Percentiles rank a stretch among this genome's conserved stretches.
phyloP scores from a whole-genome alignment of 345 rosid genomes.

The Populus simonii region DNA sequence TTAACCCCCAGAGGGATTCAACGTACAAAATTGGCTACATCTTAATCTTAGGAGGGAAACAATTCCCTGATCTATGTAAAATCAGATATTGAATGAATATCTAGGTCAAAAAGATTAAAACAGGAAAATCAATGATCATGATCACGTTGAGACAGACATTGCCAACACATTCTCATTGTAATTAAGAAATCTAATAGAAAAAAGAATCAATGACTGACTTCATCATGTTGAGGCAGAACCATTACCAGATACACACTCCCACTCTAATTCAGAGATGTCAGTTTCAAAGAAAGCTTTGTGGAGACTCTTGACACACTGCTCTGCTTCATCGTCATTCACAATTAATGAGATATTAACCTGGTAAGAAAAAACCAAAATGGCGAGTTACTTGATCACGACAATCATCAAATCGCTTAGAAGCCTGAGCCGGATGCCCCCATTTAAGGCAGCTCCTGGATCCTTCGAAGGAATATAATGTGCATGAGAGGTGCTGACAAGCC shows the following conservation, averaged over 20 bases:
- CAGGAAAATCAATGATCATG: not conserved
- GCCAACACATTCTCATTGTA: not conserved
- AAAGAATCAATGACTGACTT: not conserved
- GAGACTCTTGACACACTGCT: constrained; percentile 77
- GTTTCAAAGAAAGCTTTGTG: constrained; percentile 71
- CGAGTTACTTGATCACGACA: not conserved
- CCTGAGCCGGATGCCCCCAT: not conserved
- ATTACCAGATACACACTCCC: constrained; percentile 27
- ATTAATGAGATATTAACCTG: constrained; percentile 93
- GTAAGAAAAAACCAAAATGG: not conserved
- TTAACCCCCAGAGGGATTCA: not conserved
- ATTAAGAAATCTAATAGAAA: not conserved
- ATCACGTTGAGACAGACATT: not conserved
- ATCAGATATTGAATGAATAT: not conserved
- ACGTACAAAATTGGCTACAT: not conserved
- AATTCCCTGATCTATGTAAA: not conserved
- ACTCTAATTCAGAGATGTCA: constrained; percentile 43
- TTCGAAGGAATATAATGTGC: not conserved
- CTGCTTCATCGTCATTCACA: constrained; percentile 79
- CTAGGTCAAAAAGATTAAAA: not conserved
- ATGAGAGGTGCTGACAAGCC: not conserved
- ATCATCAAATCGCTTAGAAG: not conserved
- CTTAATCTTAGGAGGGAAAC: not conserved
- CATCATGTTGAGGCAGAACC: constrained; percentile 32
- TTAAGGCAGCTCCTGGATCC: not conserved